phyloP scores from a whole-genome alignment of 805 yeast species.

The Komagataella kurtzmanii region DNA sequence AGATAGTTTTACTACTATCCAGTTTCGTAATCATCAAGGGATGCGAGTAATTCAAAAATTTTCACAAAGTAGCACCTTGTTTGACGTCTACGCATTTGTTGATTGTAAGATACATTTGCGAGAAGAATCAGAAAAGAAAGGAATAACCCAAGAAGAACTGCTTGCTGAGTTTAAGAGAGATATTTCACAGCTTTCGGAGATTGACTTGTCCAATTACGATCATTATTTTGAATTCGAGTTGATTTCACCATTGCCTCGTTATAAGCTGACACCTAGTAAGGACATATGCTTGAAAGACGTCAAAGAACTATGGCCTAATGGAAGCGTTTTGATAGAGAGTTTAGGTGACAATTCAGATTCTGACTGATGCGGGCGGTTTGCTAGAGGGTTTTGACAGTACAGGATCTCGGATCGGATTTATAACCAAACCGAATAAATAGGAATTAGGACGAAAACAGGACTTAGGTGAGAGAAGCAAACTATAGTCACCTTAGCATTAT shows the following conservation, averaged over 20 bases:
- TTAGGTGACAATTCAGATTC: constrained; percentile 1
- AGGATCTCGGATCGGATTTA: neutral
- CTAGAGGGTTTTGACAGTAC: too few relatives aligned
- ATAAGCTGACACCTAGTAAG: constrained; percentile 12
- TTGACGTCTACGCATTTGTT: constrained; percentile 36
- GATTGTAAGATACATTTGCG: constrained; percentile 22
- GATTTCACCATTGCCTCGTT: constrained; percentile 21
- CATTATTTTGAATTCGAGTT: constrained; percentile 18
- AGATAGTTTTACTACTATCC: constrained; percentile 26
- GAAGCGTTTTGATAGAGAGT: constrained; percentile 19
- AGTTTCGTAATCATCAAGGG: constrained; percentile 44
- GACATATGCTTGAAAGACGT: constrained; percentile 10
- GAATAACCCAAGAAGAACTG: constrained; percentile 4
- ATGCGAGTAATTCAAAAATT: constrained; percentile 32
- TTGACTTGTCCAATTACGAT: constrained; percentile 6
- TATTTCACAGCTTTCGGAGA: neutral
- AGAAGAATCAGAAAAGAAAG: neutral
- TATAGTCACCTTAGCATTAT: neutral
- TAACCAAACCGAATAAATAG: too few relatives aligned
- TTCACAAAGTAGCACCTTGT: constrained; percentile 20
- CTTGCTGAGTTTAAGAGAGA: constrained; percentile 4
- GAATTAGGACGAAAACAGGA: neutral
- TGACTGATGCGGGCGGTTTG: neutral
- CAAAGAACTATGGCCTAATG: constrained; percentile 23
- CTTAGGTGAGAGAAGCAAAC: neutral